These are phyloP conservation scores for Picea abies DNA, from an alignment of 83 land plant genomes.

Conservation along the genomic window DNA sequence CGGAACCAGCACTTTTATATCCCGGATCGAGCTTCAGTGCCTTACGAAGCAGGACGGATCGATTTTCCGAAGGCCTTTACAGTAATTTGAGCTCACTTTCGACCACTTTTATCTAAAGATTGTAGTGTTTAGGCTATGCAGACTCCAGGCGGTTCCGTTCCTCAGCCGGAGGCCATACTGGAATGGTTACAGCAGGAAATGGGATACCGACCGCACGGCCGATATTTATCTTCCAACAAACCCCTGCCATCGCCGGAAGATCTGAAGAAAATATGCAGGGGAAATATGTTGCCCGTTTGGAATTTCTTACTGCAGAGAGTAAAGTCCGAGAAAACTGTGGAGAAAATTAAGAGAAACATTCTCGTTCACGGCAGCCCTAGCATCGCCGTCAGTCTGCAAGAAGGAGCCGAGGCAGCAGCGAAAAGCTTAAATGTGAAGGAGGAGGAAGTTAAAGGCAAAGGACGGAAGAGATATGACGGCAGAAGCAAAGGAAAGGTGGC, in stretches of 20 bases:
- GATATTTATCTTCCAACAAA: slow-evolving; percentile 29
- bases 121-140: too few relatives aligned
- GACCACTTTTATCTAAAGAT: too few relatives aligned
- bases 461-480: slow-evolving; percentile 24
- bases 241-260: slow-evolving; percentile 64
- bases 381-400: slow-evolving; percentile 7
- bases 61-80: too few relatives aligned
- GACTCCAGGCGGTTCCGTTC: too few relatives aligned
- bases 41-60: too few relatives aligned
- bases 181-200: slow-evolving; percentile 96
- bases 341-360: slow-evolving; percentile 75
- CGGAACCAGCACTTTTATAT: too few relatives aligned
- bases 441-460: slow-evolving; percentile 8
- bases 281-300: slow-evolving; percentile 60
- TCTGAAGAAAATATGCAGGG: slow-evolving; percentile 78
- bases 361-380: slow-evolving; percentile 68
- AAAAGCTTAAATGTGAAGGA: slow-evolving; percentile 14
- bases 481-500: neutral
- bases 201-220: slow-evolving; percentile 74
- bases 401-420: neutral
- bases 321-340: neutral
- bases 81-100: too few relatives aligned
- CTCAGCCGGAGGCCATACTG: slow-evolving; percentile 68
- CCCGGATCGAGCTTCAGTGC: too few relatives aligned
- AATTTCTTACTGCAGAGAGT: too few relatives aligned